A percentile compares a stretch with the other conserved stretches of the same genome.
Conservation (phyloP, 2,329 filamentous ascomycete species). For the Rhynchosporium graminicola region DNA sequence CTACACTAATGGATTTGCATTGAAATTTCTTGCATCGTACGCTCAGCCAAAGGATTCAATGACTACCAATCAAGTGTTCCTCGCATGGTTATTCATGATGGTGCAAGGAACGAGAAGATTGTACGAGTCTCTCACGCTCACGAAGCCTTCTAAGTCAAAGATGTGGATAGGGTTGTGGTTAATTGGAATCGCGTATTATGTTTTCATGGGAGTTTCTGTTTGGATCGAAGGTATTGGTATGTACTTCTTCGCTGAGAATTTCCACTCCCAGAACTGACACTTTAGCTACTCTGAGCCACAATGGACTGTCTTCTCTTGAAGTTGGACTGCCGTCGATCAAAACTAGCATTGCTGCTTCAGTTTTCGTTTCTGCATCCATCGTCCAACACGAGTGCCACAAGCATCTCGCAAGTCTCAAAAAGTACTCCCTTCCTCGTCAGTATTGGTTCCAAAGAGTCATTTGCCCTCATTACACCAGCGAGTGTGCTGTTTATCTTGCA, state of each 20-base stretch:
- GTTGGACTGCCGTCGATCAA: constrained; percentile 45
- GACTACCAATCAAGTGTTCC: constrained; percentile 60
- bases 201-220: constrained; percentile 69
- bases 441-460: constrained; percentile 72
- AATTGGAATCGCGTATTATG: constrained; percentile 77
- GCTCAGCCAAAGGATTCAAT: constrained; percentile 45
- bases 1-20: constrained; percentile 52
- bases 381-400: constrained; percentile 75
- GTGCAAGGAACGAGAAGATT: constrained; percentile 75
- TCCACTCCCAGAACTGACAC: constrained; percentile 26
- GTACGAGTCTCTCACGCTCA: constrained; percentile 69
- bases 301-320: constrained; percentile 21
- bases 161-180: constrained; percentile 90
- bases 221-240: constrained; percentile 82
- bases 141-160: constrained; percentile 63
- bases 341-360: constrained; percentile 55
- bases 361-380: constrained; percentile 70
- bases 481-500: constrained; percentile 81
- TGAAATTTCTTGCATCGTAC: constrained; percentile 50
- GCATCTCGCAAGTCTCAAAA: constrained; percentile 69
- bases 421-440: constrained; percentile 78
- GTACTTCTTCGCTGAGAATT: constrained; percentile 34
- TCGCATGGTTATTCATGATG: constrained; percentile 73
- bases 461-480: constrained; percentile 89
- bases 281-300: constrained; percentile 31